phyloP scores from a whole-genome alignment of 441 rosid genomes.

The Omphalea diandra region DNA sequence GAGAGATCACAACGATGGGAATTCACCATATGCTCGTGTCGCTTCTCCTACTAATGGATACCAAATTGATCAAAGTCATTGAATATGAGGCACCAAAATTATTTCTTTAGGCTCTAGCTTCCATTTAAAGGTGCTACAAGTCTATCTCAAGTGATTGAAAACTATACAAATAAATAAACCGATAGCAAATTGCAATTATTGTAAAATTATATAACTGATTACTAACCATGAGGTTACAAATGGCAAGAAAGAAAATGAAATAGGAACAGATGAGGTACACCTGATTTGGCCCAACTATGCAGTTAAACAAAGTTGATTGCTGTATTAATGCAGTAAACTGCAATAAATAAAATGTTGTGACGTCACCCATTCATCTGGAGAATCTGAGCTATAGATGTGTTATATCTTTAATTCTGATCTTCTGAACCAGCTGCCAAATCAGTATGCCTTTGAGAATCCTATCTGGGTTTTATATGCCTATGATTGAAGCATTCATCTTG shows the following conservation, averaged over 20 bases:
- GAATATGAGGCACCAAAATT: too few relatives aligned
- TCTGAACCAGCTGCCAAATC: background rate
- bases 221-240: background rate
- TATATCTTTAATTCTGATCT: background rate
- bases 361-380: background rate
- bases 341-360: background rate
- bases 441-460: background rate
- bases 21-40: background rate
- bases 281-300: background rate
- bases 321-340: background rate
- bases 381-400: background rate
- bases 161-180: background rate
- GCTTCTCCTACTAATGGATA: background rate
- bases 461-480: constrained; percentile 51
- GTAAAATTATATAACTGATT: background rate
- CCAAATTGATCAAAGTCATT: background rate
- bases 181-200: background rate
- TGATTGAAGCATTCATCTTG: constrained; percentile 60
- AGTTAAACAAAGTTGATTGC: background rate
- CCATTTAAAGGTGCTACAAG: background rate
- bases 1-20: background rate
- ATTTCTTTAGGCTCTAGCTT: too few relatives aligned
- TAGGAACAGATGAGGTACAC: background rate
- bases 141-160: background rate
- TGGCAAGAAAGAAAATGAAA: background rate